Evolutionary conservation across 2,329 filamentous ascomycete species (phyloP).

Genomic region (Rachicladosporium sp.): DNA sequence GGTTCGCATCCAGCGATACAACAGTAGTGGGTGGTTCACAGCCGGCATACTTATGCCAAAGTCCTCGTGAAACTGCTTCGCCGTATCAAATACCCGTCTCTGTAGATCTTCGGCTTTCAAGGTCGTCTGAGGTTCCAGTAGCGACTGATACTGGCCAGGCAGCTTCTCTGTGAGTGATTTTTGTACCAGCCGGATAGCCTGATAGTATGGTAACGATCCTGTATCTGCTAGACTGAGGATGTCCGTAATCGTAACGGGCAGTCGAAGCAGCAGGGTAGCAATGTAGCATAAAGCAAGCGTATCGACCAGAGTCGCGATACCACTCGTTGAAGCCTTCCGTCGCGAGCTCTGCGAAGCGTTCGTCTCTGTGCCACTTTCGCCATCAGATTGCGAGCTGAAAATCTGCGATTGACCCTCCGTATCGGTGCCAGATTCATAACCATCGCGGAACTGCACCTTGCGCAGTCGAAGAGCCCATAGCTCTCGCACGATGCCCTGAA

Average conservation of each 20-base stretch:
- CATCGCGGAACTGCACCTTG: slow-evolving; percentile 35
- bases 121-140: slow-evolving; percentile 42
- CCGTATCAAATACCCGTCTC: slow-evolving; percentile 46
- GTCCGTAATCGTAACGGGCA: slow-evolving; percentile 66
- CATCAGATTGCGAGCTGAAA: slow-evolving; percentile 48
- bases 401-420: slow-evolving; percentile 31
- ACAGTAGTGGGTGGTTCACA: slow-evolving; percentile 55
- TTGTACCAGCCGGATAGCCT: slow-evolving; percentile 47
- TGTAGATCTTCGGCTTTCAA: slow-evolving; percentile 50
- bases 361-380: slow-evolving; percentile 27
- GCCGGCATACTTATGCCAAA: slow-evolving; percentile 61
- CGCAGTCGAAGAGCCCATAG: slow-evolving; percentile 70
- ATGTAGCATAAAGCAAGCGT: slow-evolving; percentile 70
- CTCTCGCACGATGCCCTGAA: slow-evolving; percentile 55
- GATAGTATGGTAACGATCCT: slow-evolving; percentile 59
- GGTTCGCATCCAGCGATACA: slow-evolving; percentile 57
- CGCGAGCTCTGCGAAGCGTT: slow-evolving; percentile 22
- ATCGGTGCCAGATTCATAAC: slow-evolving; percentile 22
- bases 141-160: slow-evolving; percentile 47
- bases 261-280: slow-evolving; percentile 58
- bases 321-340: slow-evolving; percentile 33
- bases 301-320: slow-evolving; percentile 55
- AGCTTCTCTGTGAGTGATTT: slow-evolving; percentile 53
- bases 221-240: slow-evolving; percentile 54
- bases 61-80: slow-evolving; percentile 51